Evolutionary conservation across 2,329 filamentous ascomycete species (phyloP).

Genomic region (Fusarium veterinarium): DNA sequence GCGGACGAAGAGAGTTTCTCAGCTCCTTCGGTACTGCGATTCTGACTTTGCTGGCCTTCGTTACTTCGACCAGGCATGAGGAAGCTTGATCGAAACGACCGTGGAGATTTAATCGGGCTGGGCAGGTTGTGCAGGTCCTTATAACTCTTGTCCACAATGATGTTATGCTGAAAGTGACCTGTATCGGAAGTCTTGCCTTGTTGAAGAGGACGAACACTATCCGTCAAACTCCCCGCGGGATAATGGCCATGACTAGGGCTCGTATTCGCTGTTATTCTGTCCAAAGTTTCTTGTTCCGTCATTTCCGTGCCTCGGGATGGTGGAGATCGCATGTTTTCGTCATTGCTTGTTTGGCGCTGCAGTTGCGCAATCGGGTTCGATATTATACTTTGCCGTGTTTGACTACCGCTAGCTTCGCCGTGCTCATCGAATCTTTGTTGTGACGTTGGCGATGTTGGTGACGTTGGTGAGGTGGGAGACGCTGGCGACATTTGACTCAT

Average conservation of each 20-base stretch:
- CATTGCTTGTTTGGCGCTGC: slow-evolving; percentile 46
- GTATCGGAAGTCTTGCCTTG: slow-evolving; percentile 58
- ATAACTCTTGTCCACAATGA: slow-evolving; percentile 71
- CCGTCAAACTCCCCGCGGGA: slow-evolving; percentile 72
- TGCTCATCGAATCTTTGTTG: slow-evolving; percentile 53
- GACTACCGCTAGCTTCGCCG: slow-evolving; percentile 58
- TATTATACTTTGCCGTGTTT: slow-evolving; percentile 66
- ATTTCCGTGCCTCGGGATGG: slow-evolving; percentile 83
- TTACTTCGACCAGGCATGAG: slow-evolving; percentile 70
- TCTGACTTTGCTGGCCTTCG: slow-evolving; percentile 58
- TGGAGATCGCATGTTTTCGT: slow-evolving; percentile 68
- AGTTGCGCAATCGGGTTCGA: slow-evolving; percentile 59
- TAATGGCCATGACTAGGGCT: slow-evolving; percentile 74
- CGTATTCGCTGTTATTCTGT: slow-evolving; percentile 78
- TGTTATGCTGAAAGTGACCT: slow-evolving; percentile 57
- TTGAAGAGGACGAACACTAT: slow-evolving; percentile 83
- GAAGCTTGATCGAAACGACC: slow-evolving; percentile 82
- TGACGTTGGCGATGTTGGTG: slow-evolving; percentile 21
- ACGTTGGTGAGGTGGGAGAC: slow-evolving; percentile 32
- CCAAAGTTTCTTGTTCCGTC: slow-evolving; percentile 78
- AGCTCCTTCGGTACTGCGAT: slow-evolving; percentile 73
- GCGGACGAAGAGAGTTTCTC: slow-evolving; percentile 86
- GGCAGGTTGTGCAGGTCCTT: slow-evolving; percentile 63
- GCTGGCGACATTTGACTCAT: slow-evolving; percentile 50
- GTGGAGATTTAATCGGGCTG: slow-evolving; percentile 75